phyloP scores from a whole-genome alignment of 2,329 filamentous ascomycete genomes.

The Huntiella bhutanensis region DNA sequence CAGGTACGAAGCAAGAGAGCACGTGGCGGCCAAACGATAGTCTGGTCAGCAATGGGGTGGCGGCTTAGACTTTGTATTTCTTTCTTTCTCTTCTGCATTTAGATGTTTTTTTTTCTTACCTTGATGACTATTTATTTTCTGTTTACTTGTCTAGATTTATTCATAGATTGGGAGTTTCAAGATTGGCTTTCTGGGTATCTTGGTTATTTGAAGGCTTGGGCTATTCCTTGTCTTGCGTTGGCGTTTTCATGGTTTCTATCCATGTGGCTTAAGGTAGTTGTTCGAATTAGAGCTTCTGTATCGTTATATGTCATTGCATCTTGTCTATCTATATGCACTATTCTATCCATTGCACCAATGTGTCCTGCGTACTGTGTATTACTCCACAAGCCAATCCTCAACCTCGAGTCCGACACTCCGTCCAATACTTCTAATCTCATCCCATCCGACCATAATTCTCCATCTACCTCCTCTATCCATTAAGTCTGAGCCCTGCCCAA shows the following conservation, averaged over 20 bases:
- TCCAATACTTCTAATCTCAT: conserved; percentile 51
- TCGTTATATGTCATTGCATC: background rate
- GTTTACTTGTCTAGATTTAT: background rate
- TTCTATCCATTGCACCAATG: no score
- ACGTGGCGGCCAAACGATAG: conserved; percentile 43
- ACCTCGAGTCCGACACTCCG: conserved; percentile 60
- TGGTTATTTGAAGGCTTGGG: background rate
- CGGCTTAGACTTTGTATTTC: conserved; percentile 14
- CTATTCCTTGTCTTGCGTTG: conserved; percentile 3
- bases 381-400: conserved; percentile 58
- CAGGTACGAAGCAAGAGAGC: conserved; percentile 69
- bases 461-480: conserved; percentile 55
- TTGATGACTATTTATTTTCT: conserved; percentile 15
- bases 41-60: conserved; percentile 2
- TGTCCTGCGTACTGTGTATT: background rate
- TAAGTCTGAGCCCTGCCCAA: conserved; percentile 39
- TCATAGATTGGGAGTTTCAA: no score
- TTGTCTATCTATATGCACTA: background rate
- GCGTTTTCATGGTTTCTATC: no score
- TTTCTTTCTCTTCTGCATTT: conserved; percentile 8
- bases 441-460: conserved; percentile 65
- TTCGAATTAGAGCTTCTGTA: no score
- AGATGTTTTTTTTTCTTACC: conserved; percentile 19
- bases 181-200: background rate
- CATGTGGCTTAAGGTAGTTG: no score